Base-by-base conservation (phyloP, 2,329 filamentous ascomycete genomes). In the Cytospora chrysosperma region DNA sequence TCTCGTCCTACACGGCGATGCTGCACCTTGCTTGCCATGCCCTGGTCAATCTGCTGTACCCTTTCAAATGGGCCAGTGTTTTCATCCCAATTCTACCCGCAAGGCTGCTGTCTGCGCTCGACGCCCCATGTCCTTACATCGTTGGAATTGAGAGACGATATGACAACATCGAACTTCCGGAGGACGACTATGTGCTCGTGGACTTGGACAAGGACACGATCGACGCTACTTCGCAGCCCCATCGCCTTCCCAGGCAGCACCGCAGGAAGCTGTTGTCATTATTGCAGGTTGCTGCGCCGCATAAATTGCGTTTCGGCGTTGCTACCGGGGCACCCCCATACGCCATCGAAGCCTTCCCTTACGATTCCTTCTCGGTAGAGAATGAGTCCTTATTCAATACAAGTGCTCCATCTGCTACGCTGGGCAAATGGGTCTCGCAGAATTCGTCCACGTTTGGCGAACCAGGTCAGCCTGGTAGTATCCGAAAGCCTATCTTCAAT, bases 1-100 rank as follows among this genome's bases (percentile, higher is more conserved):
- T 98, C 24, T 98, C 95, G 10, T 97, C 93, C 1, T 93, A 99
- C 74, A 95, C 94, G 1, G 89, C 93, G 57, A 98, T 99, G 95
- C 83, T 99, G 63, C 93, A 98, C 72, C 84, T 98, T 52, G 94
- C 93, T 40, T 96, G 91, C 71, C 88, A 93, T 74, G 93, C 94
- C n/a, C 80, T 98, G 63, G 85, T 86, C 34, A 93, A 89, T 74
- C 80, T 98, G 43, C 79, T 99, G 24, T 99, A 97, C 74, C 94
- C 93, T 9, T 80, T 98, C 59, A 90, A 92, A 68, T 98, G 95
- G 94, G 87, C 91, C 3, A 96, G 93, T 70, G 92, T 98, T 56
- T 93, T 97, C 73, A 97, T 98, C 67, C 94, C 94, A 2, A 84
- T 98, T 37, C 83, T 99, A 10, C 94, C 94, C 7, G 91, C 92